A percentile compares a stretch with the other conserved stretches of the same genome.
Evolutionary conservation across 371 early-diverging fungal species (phyloP).

Genomic region (Sporodiniella umbellata): DNA sequence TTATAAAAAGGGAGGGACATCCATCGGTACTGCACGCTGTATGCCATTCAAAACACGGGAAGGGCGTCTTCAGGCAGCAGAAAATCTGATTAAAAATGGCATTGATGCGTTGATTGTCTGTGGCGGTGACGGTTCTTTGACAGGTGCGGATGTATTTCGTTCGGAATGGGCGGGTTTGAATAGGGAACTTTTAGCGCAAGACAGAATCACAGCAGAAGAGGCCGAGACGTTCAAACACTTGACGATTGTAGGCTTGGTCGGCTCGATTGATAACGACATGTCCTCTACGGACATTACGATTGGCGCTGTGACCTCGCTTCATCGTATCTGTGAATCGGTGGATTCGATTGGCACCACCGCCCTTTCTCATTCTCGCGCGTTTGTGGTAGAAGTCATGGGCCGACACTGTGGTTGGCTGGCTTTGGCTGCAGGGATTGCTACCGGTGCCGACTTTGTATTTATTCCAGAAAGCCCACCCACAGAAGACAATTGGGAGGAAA

Average conservation of each 20-base stretch:
- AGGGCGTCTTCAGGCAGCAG: conserved; percentile 88
- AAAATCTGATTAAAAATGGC: conserved; percentile 85
- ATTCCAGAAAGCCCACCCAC: conserved; percentile 95
- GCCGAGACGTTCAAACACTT: conserved; percentile 60
- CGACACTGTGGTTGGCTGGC: conserved; percentile 99
- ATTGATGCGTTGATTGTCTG: conserved; percentile 96
- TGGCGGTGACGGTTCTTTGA: conserved; percentile 99
- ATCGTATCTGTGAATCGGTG: conserved; percentile 96
- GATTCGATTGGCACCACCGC: conserved; percentile 97
- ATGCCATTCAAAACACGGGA: conserved; percentile 80
- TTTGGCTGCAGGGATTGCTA: conserved; percentile 84
- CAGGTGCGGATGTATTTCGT: conserved; percentile 94
- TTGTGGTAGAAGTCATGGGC: conserved; percentile 99
- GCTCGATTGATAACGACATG: conserved; percentile 98
- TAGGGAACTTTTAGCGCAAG: conserved; percentile 64
- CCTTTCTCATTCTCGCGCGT: conserved; percentile 94
- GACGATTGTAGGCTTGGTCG: conserved; percentile 96
- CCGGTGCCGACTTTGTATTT: conserved; percentile 96
- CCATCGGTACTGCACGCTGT: conserved; percentile 96
- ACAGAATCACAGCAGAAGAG: conserved; percentile 57
- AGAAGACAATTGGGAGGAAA: conserved; percentile 80
- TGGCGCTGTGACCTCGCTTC: conserved; percentile 95
- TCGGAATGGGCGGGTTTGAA: conserved; percentile 90
- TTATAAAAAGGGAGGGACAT: conserved; percentile 87
- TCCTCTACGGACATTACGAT: conserved; percentile 95